Evolutionary conservation across 352 stramenopile species (phyloP).

Genomic region (Pythium utonaiense): DNA sequence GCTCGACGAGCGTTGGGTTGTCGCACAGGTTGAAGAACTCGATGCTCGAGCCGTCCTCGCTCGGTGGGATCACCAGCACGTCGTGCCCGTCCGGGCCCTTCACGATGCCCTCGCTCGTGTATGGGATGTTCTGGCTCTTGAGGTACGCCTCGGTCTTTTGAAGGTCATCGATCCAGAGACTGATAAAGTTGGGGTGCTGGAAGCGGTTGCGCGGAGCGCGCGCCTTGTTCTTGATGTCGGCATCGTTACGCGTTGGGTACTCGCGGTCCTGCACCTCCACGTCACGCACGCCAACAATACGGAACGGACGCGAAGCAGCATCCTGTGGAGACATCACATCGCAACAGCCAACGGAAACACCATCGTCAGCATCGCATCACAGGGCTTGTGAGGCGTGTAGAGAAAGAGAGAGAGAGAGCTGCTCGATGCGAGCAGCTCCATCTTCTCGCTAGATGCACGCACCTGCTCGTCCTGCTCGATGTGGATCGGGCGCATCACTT

Average conservation of each 20-base stretch:
- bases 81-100: slow-evolving; percentile 61
- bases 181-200: slow-evolving; percentile 80
- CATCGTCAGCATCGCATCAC: background rate
- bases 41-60: slow-evolving; percentile 49
- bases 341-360: background rate
- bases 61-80: slow-evolving; percentile 64
- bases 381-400: background rate
- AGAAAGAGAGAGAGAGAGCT: too few relatives aligned
- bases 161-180: slow-evolving; percentile 78
- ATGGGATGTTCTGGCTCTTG: slow-evolving; percentile 57
- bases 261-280: slow-evolving; percentile 76
- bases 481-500: slow-evolving; percentile 57
- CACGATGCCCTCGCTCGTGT: slow-evolving; percentile 49
- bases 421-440: background rate
- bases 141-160: slow-evolving; percentile 60
- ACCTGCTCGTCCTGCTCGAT: slow-evolving; percentile 66
- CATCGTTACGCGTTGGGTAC: slow-evolving; percentile 65
- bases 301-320: slow-evolving; percentile 47
- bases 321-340: slow-evolving; percentile 32
- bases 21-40: slow-evolving; percentile 85
- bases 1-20: slow-evolving; percentile 73
- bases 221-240: slow-evolving; percentile 58
- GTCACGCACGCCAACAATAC: slow-evolving; percentile 77
- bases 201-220: slow-evolving; percentile 73
- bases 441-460: slow-evolving; percentile 11